phyloP scores from a whole-genome alignment of 768 basidiomycete genomes.

The Trichaptum fuscoviolaceum region DNA sequence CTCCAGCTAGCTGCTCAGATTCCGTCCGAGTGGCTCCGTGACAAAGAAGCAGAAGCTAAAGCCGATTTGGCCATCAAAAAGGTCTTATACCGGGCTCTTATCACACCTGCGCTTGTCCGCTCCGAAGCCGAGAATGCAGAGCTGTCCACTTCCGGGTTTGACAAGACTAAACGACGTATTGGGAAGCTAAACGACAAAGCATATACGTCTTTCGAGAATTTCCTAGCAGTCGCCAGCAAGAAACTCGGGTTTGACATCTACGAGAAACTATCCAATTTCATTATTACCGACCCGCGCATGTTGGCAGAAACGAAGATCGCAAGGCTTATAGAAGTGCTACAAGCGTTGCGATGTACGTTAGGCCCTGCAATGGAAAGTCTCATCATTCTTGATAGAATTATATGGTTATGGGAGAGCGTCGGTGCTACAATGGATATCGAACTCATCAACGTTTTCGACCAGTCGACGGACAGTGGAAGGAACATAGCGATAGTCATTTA shows the following conservation, averaged over 20 bases:
- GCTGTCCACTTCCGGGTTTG: neutral
- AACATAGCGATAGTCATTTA: conserved; percentile 54
- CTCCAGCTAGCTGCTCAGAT: conserved; percentile 70
- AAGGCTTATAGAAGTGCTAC: conserved; percentile 49
- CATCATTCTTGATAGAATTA: conserved; percentile 55
- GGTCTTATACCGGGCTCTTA: conserved; percentile 65
- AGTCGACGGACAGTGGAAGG: conserved; percentile 63
- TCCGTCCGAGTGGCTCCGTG: conserved; percentile 54
- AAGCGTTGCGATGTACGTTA: conserved; percentile 60
- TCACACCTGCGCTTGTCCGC: conserved; percentile 10
- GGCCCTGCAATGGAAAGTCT: conserved; percentile 65
- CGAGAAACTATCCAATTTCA: neutral
- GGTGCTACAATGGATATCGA: conserved; percentile 27
- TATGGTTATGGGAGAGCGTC: conserved; percentile 47
- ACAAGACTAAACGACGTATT: conserved; percentile 37
- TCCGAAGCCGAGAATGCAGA: conserved; percentile 1
- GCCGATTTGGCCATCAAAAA: conserved; percentile 57
- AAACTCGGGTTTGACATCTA: conserved; percentile 22
- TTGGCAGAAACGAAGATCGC: conserved; percentile 26
- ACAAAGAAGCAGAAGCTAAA: conserved; percentile 24
- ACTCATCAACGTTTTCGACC: conserved; percentile 67
- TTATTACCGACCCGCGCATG: conserved; percentile 15
- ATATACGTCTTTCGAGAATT: conserved; percentile 45
- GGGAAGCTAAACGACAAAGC: conserved; percentile 48
- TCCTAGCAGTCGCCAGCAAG: conserved; percentile 31